Percentiles rank a stretch among this genome's conserved stretches.
phyloP scores from a whole-genome alignment of 2,329 filamentous ascomycete species.

The Cryphonectria radicalis region DNA sequence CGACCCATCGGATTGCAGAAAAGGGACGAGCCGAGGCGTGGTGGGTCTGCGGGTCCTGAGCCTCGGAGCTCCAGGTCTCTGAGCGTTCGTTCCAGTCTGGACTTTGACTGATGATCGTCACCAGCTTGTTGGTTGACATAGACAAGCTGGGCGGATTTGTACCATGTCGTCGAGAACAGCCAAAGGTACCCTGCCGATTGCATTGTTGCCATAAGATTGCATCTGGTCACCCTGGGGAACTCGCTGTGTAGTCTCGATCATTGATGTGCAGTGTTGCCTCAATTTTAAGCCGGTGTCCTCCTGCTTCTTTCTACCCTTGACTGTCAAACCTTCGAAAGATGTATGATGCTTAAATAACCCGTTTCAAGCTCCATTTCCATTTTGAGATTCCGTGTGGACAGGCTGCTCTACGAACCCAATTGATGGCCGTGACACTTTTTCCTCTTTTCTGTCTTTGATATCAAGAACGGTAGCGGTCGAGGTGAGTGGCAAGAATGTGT shows the following conservation, averaged over 20 bases:
- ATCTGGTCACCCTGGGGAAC: neutral
- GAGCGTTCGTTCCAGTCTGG: neutral
- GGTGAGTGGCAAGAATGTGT: neutral
- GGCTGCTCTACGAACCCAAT: neutral
- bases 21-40: slow-evolving; percentile 26
- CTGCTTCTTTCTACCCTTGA: neutral
- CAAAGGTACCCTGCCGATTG: neutral
- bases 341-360: neutral
- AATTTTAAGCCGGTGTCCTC: neutral
- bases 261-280: neutral
- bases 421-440: neutral
- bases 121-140: neutral
- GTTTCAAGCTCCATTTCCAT: neutral
- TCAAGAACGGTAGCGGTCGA: neutral
- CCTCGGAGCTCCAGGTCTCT: neutral
- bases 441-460: neutral
- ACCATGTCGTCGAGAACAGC: neutral
- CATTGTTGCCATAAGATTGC: neutral
- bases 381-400: neutral
- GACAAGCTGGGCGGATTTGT: neutral
- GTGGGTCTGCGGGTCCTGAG: slow-evolving; percentile 3
- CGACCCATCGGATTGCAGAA: slow-evolving; percentile 10
- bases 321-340: neutral
- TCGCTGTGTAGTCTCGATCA: neutral
- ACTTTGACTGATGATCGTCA: neutral